Evolutionary conservation across 2,329 filamentous ascomycete genomes (phyloP).

Genomic region (Neofusicoccum ribis): DNA sequence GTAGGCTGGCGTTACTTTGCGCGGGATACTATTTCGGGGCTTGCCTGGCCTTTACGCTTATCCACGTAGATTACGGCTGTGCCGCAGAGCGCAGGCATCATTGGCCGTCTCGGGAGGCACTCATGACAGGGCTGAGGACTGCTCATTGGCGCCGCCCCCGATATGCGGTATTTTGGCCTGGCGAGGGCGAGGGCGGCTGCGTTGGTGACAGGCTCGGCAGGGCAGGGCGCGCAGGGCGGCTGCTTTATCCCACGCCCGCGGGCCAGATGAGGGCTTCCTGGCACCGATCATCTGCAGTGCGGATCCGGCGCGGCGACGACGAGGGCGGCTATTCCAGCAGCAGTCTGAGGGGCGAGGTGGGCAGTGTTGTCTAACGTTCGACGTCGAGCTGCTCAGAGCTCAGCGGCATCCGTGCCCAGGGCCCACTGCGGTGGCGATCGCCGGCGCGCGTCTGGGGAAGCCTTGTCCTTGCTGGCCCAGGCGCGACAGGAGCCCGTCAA

Average conservation of each 20-base stretch:
- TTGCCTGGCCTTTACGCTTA: neutral
- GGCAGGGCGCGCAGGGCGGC: neutral
- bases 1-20: neutral
- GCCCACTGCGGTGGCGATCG: neutral
- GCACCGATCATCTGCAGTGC: neutral
- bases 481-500: too few relatives aligned
- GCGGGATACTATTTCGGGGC: neutral
- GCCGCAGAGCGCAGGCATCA: neutral
- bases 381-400: neutral
- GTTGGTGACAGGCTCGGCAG: neutral
- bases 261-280: neutral
- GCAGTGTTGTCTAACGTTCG: neutral
- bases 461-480: neutral
- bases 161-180: neutral
- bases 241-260: neutral
- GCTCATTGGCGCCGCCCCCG: neutral
- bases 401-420: neutral
- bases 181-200: neutral
- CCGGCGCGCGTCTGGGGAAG: conserved; percentile 6
- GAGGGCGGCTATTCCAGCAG: too few relatives aligned
- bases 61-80: neutral
- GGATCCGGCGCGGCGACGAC: neutral
- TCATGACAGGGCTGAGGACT: conserved; percentile 7
- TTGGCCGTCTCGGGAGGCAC: neutral
- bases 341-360: neutral